These are phyloP conservation scores for Russula emetica DNA, from an alignment of 768 basidiomycete genomes.

Conservation along the genomic window DNA sequence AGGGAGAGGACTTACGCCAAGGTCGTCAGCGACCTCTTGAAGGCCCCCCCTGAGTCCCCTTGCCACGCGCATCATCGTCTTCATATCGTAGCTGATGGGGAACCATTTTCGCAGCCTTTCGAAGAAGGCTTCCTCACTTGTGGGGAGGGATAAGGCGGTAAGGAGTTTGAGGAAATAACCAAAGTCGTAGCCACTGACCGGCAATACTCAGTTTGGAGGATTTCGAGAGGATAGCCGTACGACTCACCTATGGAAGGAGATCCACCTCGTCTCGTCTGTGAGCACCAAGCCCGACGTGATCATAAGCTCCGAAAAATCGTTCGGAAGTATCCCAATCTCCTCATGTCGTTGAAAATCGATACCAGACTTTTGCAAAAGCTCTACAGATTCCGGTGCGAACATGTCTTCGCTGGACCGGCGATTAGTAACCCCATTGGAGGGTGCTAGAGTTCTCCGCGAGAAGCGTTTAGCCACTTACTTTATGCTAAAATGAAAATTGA, in stretches of 20 bases:
- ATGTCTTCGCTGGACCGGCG: conserved; percentile 76
- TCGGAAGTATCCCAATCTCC: conserved; percentile 85
- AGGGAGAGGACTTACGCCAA: conserved; percentile 59
- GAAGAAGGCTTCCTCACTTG: conserved; percentile 87
- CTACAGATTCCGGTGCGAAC: conserved; percentile 97
- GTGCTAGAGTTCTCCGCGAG: background rate
- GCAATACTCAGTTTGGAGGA: background rate
- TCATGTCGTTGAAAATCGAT: conserved; percentile 94
- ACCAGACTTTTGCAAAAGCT: conserved; percentile 89
- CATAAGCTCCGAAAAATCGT: conserved; percentile 94
- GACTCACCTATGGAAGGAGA: conserved; percentile 93
- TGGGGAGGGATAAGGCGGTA: conserved; percentile 79
- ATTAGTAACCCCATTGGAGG: background rate
- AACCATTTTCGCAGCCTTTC: conserved; percentile 87
- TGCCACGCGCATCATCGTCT: conserved; percentile 86
- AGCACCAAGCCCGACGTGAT: conserved; percentile 95
- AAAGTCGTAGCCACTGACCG: conserved; percentile 90
- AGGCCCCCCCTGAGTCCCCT: conserved; percentile 82
- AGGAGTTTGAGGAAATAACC: conserved; percentile 96
- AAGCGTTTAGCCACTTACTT: conserved; percentile 50
- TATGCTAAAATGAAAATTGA: conserved; percentile 93
- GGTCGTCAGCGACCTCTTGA: conserved; percentile 94
- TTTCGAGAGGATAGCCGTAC: background rate
- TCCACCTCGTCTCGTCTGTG: conserved; percentile 86
- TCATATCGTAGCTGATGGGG: conserved; percentile 95